Conservation (phyloP, 1,284 basidiomycete genomes). For the Cutaneotrichosporon sp. region DNA sequence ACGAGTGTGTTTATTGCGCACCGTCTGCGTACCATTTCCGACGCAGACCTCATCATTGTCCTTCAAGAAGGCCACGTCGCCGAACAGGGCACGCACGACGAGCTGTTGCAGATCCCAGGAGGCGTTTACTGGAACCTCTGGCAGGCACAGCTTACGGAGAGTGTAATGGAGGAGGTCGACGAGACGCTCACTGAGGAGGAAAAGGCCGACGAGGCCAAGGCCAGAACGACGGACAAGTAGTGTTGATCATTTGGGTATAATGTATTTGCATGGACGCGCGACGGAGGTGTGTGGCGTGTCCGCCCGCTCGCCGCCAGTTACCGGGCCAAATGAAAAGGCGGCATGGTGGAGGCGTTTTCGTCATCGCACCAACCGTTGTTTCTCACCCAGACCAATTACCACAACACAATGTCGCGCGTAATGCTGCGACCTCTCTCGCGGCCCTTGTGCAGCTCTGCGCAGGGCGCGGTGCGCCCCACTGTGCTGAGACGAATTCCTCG, state of each 20-base stretch:
- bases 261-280: background rate
- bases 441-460: background rate
- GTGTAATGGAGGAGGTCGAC: conserved; percentile 21
- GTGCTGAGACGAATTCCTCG: background rate
- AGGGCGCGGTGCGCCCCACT: background rate
- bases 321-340: too few relatives aligned
- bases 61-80: conserved; percentile 76
- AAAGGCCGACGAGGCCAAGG: conserved; percentile 1
- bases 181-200: conserved; percentile 9
- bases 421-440: background rate
- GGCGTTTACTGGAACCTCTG: conserved; percentile 83
- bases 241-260: background rate
- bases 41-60: conserved; percentile 86
- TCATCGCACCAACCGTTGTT: background rate
- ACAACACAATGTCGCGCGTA: background rate
- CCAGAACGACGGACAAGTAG: conserved; percentile 4
- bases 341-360: conserved; percentile 7
- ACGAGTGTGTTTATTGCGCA: conserved; percentile 97
- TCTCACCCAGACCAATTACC: background rate
- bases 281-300: background rate
- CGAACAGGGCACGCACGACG: conserved; percentile 87
- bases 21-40: conserved; percentile 80
- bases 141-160: conserved; percentile 62
- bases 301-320: too few relatives aligned
- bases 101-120: conserved; percentile 59